Evolutionary conservation across 2,329 filamentous ascomycete genomes (phyloP).

Genomic region (Emmonsiellopsis sp.): DNA sequence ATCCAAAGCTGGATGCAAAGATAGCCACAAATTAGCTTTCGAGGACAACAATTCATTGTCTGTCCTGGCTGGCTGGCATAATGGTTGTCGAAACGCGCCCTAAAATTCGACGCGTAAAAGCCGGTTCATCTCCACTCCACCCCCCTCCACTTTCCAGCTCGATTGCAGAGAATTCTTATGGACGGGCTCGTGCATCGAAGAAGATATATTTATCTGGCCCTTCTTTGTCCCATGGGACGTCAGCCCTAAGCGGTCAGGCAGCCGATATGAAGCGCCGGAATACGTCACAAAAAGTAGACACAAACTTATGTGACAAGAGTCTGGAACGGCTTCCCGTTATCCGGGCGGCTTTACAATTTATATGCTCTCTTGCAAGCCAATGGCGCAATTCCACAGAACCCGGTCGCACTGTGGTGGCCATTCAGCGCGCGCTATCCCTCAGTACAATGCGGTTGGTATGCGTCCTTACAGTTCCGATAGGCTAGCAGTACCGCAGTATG

Average conservation of each 20-base stretch:
- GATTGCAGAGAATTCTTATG: not conserved
- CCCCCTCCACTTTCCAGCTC: not conserved
- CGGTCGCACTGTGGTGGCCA: not conserved
- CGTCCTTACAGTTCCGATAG: not conserved
- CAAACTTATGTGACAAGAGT: not conserved
- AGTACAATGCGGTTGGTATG: not conserved
- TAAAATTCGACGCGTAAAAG: slow-evolving; percentile 2
- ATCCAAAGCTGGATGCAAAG: not conserved
- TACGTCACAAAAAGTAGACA: not conserved
- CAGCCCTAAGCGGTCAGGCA: not conserved
- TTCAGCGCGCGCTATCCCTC: not conserved
- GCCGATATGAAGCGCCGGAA: not conserved
- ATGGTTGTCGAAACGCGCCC: not conserved
- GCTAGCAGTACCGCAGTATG: not conserved
- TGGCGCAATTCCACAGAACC: not conserved
- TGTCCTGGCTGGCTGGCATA: not conserved
- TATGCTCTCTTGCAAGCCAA: not conserved
- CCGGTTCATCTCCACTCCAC: not conserved
- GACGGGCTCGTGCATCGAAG: not conserved
- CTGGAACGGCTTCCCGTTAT: not conserved
- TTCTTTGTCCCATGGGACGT: not conserved
- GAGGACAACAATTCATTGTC: not conserved
- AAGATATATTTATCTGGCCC: not conserved
- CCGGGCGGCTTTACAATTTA: not conserved
- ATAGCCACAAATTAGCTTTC: not conserved